phyloP scores from a whole-genome alignment of 2,329 filamentous ascomycete genomes.

The Pseudogymnoascus sp. region DNA sequence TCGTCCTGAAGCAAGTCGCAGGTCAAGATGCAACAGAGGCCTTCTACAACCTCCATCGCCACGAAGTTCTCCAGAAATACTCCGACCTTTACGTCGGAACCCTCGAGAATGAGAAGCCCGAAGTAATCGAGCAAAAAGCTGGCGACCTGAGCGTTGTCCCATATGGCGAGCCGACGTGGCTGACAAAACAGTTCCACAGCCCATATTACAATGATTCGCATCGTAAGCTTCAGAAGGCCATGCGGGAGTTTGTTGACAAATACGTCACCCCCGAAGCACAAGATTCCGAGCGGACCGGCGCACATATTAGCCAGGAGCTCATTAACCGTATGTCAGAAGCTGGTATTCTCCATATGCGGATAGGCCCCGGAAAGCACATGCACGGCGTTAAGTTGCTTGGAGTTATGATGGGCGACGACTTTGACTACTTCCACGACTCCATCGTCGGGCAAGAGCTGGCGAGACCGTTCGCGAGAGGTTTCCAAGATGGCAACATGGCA shows the following conservation, averaged over 20 bases:
- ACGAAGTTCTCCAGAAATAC: constrained; percentile 83
- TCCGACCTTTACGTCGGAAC: constrained; percentile 65
- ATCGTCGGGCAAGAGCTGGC: constrained; percentile 66
- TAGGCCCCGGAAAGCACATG: constrained; percentile 76
- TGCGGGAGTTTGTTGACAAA: constrained; percentile 64
- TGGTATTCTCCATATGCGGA: constrained; percentile 70
- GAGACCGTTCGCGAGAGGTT: constrained; percentile 65
- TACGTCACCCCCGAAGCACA: constrained; percentile 67
- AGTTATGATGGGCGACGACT: constrained; percentile 67
- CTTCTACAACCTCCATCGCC: constrained; percentile 88
- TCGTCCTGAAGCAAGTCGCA: constrained; percentile 71
- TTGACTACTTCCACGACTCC: constrained; percentile 81
- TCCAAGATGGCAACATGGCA: constrained; percentile 80
- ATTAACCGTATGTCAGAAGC: constrained; percentile 71
- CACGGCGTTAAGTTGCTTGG: constrained; percentile 62
- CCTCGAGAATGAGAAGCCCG: constrained; percentile 63
- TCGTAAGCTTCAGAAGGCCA: constrained; percentile 55
- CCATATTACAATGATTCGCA: constrained; percentile 78
- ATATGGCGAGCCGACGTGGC: constrained; percentile 79
- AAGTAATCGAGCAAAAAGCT: constrained; percentile 59
- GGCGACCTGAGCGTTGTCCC: constrained; percentile 71
- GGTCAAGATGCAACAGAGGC: constrained; percentile 72
- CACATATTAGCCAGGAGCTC: constrained; percentile 60
- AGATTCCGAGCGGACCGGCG: constrained; percentile 66
- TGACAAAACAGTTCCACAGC: constrained; percentile 65